Evolutionary conservation across 306 rosid genomes (phyloP), one percentile per base, ranked within the genome.

Genomic region (Biancaea sappan): DNA sequence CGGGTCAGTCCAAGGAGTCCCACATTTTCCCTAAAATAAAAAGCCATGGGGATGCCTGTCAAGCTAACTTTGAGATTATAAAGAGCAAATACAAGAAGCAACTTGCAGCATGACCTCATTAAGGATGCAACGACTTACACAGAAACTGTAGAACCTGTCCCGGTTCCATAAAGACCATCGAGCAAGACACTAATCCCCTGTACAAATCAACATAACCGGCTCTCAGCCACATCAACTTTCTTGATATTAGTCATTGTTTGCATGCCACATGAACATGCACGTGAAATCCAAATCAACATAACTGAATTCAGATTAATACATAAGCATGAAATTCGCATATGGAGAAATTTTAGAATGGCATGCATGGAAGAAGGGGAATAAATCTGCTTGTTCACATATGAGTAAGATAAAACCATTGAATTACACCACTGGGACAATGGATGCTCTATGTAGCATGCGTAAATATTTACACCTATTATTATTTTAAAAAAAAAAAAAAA

Each of bases 1-100:
- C 98, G 85, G 41, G 98, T 94, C 41, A 91, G 85, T 54, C 98
- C 98, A 31, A 94, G 98, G 76, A 94, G 98, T 37, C 98, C 98
- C 25, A 92, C 96, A 75, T 94, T 94, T 86, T 94, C 98, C 87
- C 98, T 94, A 80, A 41, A 80, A 69, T 10, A 77, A 54, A 69
- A 74, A 48, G 24, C 18, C 79, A 78, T 37, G 51, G 31, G 9
- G 11, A 75, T 69, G 54, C 11, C 24, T 8, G 52, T 74, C 77
- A 79, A 75, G 63, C 57, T 54, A 68, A 62, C 4, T 44, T 43
- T 66, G 32, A 58, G 71, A 21, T 15, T 44, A 60, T 4, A 43
- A n/a, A 40, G 60, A 64, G 59, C 9, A 37, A 54, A 38, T 32
- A 32, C 21, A 65, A 58, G 46, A 52, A 46, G 26, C 7, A 75